Base-by-base conservation (phyloP, 371 early-diverging fungal species). In the Rhizomucor miehei region DNA sequence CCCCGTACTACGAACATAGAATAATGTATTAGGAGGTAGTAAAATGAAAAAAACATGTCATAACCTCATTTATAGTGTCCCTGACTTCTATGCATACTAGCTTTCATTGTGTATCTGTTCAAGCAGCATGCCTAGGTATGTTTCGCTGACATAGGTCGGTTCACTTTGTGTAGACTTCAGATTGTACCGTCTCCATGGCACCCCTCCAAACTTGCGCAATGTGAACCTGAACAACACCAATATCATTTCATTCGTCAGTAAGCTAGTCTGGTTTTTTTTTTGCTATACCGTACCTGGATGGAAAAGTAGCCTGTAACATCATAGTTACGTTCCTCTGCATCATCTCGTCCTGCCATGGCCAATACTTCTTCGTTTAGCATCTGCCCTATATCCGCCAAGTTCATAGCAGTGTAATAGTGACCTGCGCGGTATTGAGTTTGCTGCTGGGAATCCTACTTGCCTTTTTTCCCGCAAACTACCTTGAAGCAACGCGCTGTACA, bases 251-350 rank as follows among this genome's bases (percentile, higher is more conserved):
- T 29, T 39, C 6, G 17, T 56, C 12, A 41, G 16, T 4, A 38
- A 38, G 14, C 44, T 3, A 21, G 16, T 10, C 8, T 44, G 44
- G 10, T 8, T 44, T 44, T 10, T 19, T 44, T 44, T 10, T 16
- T 44, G 38, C 9, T 38, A 38, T 38, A 38, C 14, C 38, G n/a
- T 65, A 77, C 85, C 69, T 91, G 88, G 16, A 89, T 81, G 10
- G 86, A 86, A 59, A 89, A 91, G 64, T 87, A 89, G 9, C 89
- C 89, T n/a, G 85, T 77, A 55, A 89, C 91, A 55, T 91, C 91
- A 65, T 84, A 87, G 65, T 91, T 91, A 54, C 79, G 70, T 41
- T 82, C 82, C 24, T 44, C 44, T 23, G 24, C 52, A 6, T 57
- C 41, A 19, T 53, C 37, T 19, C 61, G 67, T 0, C 66, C 75